Evolutionary conservation across 805 yeast species (phyloP).

Genomic region (Yarrowia porcina): DNA sequence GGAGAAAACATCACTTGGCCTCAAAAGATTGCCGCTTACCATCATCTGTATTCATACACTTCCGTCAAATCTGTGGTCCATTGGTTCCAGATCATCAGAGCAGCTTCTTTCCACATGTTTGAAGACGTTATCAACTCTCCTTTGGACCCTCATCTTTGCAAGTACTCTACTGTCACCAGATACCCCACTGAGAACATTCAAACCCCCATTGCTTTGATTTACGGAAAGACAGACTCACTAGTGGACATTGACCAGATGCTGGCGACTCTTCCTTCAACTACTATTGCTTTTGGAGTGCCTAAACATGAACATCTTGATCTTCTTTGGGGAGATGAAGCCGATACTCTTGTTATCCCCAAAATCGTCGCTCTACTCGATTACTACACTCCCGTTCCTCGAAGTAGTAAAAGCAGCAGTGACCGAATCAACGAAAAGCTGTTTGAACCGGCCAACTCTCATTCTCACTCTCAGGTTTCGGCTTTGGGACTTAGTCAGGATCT

Average conservation of each 20-base stretch:
- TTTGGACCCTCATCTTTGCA: constrained; percentile 36
- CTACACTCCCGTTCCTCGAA: constrained; percentile 7
- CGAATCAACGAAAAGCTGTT: neutral
- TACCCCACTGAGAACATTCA: constrained; percentile 65
- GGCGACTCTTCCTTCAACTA: constrained; percentile 56
- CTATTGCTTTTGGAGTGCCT: constrained; percentile 46
- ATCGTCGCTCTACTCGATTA: constrained; percentile 27
- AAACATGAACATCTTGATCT: constrained; percentile 89
- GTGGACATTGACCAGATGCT: constrained; percentile 82
- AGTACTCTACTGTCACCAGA: constrained; percentile 50
- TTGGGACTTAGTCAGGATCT: neutral
- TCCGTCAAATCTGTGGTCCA: constrained; percentile 92
- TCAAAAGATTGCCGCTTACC: constrained; percentile 77
- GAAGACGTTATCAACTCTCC: constrained; percentile 50
- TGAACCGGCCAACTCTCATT: neutral
- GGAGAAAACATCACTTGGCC: constrained; percentile 63
- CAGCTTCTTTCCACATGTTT: constrained; percentile 81
- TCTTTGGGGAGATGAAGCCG: constrained; percentile 78
- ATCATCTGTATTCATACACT: constrained; percentile 87
- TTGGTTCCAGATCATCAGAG: constrained; percentile 87
- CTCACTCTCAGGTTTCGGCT: too few relatives aligned
- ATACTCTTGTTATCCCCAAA: constrained; percentile 32
- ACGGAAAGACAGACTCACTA: constrained; percentile 76
- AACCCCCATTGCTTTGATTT: constrained; percentile 72
- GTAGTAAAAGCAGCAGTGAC: constrained; percentile 1